Evolutionary conservation across 2,329 filamentous ascomycete genomes (phyloP).

Genomic region (Sclerotinia nivalis): DNA sequence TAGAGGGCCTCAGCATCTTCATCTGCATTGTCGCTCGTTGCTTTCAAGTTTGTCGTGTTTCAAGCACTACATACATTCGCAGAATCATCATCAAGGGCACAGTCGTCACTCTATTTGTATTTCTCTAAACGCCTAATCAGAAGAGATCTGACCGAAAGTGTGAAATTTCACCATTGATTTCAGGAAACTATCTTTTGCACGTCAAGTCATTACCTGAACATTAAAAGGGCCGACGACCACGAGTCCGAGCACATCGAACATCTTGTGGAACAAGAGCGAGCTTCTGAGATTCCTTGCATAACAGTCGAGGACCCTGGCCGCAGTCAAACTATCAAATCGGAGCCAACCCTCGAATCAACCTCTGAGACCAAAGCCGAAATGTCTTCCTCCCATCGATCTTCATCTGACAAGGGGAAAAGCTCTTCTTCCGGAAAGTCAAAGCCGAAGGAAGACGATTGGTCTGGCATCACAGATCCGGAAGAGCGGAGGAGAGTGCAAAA

Average conservation of each 20-base stretch:
- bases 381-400: constrained; percentile 39
- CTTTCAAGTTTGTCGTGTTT: not conserved
- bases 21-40: not conserved
- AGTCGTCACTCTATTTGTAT: not conserved
- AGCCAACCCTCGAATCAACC: constrained; percentile 25
- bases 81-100: not conserved
- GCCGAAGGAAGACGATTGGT: constrained; percentile 62
- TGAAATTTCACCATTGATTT: constrained; percentile 35
- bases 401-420: constrained; percentile 33
- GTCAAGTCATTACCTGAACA: constrained; percentile 26
- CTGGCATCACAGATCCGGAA: constrained; percentile 66
- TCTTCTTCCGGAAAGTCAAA: constrained; percentile 42
- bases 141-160: not conserved
- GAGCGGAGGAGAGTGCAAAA: constrained; percentile 76
- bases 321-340: constrained; percentile 28
- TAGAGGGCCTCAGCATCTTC: not conserved
- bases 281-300: constrained; percentile 31
- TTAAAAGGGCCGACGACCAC: constrained; percentile 32
- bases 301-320: constrained; percentile 35
- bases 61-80: not conserved
- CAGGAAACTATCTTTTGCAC: constrained; percentile 19
- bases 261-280: constrained; percentile 25
- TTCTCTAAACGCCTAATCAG: not conserved
- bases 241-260: constrained; percentile 29
- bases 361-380: constrained; percentile 38